These are phyloP conservation scores for Globisporangium sylvaticum DNA, from an alignment of 352 stramenopile genomes.

Conservation along the genomic window DNA sequence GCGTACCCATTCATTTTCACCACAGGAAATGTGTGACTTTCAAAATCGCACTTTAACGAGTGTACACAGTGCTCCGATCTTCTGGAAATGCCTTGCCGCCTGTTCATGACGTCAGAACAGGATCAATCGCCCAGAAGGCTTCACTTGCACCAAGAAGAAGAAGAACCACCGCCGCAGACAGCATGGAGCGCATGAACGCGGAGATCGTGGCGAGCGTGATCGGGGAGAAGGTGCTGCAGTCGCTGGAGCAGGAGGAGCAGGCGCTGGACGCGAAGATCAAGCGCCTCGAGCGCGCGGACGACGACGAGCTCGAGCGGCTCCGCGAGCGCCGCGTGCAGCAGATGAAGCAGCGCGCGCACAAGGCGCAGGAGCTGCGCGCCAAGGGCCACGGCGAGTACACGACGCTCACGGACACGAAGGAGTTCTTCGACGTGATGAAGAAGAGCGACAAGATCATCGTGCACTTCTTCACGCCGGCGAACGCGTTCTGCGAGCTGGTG, in stretches of 20 bases:
- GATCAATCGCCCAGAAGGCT: not conserved
- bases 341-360: constrained; percentile 66
- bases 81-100: not conserved
- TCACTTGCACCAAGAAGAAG: not conserved
- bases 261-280: constrained; percentile 83
- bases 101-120: not conserved
- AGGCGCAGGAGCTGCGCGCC: constrained; percentile 71
- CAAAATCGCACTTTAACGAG: constrained; percentile 2
- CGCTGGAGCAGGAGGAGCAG: constrained; percentile 83
- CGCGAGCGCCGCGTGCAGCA: constrained; percentile 74
- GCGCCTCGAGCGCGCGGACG: constrained; percentile 79
- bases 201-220: constrained; percentile 79
- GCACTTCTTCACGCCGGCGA: constrained; percentile 95
- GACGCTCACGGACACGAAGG: constrained; percentile 89
- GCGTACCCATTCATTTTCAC: not conserved
- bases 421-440: constrained; percentile 96
- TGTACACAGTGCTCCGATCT: not conserved
- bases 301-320: constrained; percentile 87
- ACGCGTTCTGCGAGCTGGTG: constrained; percentile 91
- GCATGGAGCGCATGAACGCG: constrained; percentile 63
- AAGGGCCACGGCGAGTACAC: constrained; percentile 85
- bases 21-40: not conserved
- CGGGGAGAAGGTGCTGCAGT: constrained; percentile 83
- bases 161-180: not conserved
- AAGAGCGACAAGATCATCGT: constrained; percentile 88